phyloP scores from a whole-genome alignment of 192 early-diverging fungal genomes.

The Martensiomyces pterosporus region DNA sequence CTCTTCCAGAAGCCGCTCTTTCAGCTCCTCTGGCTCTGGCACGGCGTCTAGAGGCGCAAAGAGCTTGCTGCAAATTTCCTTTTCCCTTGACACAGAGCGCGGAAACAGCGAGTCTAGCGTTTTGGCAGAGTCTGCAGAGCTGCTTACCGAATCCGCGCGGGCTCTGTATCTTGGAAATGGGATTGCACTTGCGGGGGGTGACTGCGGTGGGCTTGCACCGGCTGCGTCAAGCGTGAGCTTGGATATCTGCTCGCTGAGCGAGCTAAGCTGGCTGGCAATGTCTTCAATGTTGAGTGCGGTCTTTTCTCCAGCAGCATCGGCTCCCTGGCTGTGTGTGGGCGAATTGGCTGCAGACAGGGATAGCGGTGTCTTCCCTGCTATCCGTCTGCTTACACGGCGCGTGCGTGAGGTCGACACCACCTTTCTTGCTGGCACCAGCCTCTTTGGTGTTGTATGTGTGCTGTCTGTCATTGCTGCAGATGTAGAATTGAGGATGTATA shows the following conservation, averaged over 20 bases:
- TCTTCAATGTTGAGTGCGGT: too few species aligned
- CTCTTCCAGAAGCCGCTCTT: conserved; percentile 1
- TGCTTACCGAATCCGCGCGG: background rate
- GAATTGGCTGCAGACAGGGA: background rate
- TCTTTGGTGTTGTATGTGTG: conserved; percentile 9
- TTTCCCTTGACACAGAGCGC: conserved; percentile 11
- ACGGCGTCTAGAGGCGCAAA: conserved; percentile 15
- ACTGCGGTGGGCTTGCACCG: too few species aligned
- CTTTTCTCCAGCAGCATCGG: too few species aligned
- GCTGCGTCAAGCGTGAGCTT: too few species aligned
- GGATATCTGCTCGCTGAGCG: too few species aligned
- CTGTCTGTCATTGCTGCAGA: background rate
- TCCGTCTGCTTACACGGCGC: conserved; percentile 18
- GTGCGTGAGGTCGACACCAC: too few species aligned
- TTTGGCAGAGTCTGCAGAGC: conserved; percentile 15
- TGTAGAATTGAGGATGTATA: background rate
- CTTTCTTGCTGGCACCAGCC: background rate
- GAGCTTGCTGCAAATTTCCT: conserved; percentile 16
- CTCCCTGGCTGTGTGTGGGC: background rate
- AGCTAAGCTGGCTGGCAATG: too few species aligned
- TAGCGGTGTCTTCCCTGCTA: conserved; percentile 17
- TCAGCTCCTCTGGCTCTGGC: conserved; percentile 8
- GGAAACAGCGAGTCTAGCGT: conserved; percentile 4
- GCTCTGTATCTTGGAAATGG: too few species aligned
- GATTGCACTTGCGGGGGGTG: too few species aligned